phyloP scores from a whole-genome alignment of 768 basidiomycete species.

The Pleurotus djamor region DNA sequence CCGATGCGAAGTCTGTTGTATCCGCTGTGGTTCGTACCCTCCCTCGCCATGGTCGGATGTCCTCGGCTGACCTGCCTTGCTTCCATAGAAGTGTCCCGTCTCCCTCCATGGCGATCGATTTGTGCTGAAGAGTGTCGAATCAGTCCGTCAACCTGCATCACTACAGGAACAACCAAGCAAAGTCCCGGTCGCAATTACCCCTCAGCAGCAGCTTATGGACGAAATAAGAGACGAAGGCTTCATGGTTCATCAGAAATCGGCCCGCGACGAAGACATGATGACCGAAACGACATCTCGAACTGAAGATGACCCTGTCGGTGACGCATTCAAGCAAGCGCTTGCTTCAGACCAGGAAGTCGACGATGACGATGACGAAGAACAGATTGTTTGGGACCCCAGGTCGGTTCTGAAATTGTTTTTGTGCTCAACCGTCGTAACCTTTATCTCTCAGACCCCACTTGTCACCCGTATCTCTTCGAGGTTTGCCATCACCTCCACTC shows the following conservation, averaged over 20 bases:
- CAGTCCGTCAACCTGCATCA: conserved; percentile 21
- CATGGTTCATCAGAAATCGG: conserved; percentile 15
- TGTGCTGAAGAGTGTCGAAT: conserved; percentile 26
- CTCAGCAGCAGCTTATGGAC: conserved; percentile 20
- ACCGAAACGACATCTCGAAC: conserved; percentile 70
- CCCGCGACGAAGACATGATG: conserved; percentile 53
- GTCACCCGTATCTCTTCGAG: conserved; percentile 1
- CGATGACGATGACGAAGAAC: conserved; percentile 51
- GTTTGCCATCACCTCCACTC: conserved; percentile 27
- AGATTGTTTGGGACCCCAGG: conserved; percentile 79
- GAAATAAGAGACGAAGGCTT: conserved; percentile 20
- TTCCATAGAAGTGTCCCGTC: conserved; percentile 38
- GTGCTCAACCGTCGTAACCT: not conserved
- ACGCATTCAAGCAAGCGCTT: conserved; percentile 50
- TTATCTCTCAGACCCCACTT: not conserved
- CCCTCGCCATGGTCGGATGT: no score
- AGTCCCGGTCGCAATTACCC: not conserved
- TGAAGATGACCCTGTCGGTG: conserved; percentile 80
- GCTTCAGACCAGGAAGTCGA: conserved; percentile 37
- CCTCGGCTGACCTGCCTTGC: not conserved
- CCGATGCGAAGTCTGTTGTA: conserved; percentile 58
- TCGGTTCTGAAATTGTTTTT: conserved; percentile 19
- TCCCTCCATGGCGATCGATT: conserved; percentile 29
- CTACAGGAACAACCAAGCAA: conserved; percentile 7
- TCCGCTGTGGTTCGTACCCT: conserved; percentile 45